Base-by-base conservation (phyloP, 495 filamentous ascomycete genomes). In the Aspergillus carlsbadensis region DNA sequence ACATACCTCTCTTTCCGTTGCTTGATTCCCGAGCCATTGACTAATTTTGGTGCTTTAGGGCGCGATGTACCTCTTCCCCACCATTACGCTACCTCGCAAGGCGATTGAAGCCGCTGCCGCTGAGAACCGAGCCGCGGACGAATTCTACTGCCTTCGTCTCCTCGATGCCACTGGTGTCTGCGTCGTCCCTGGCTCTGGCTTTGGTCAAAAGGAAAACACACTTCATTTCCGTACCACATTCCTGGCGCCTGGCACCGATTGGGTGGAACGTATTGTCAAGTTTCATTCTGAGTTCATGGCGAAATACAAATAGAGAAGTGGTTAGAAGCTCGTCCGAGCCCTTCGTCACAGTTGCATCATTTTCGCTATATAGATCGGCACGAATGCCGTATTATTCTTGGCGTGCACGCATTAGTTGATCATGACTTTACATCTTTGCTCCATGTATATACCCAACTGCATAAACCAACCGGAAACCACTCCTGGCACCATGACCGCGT, bases 51-150 rank as follows among this genome's bases (percentile, higher is more conserved):
- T 41, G 36, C 8, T 11, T 14, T 73, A 96, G 82, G 94, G 94
- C 22, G 83, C 87, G 60, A 98, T 98, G 94, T 98, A 98, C 78
- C 88, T 98, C 62, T 98, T 97, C 85, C 94, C 94, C 5, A 91
- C 89, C 46, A 96, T 98, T 73, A 81, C 78, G 31, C 75, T 98
- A 26, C 84, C 95, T 5, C 53, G 65, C 35, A 87, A 87, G 70
- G 95, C 92, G 42, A 67, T 87, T 57, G 86, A 83, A 57, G 86
- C 86, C 31, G 94, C 94, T 33, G 66, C 83, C 59, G 79, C 84
- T 42, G 88, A 91, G 72, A 84, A 82, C 62, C 87, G 86, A 61
- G 77, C 80, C 21, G 81, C 92, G 1, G 94, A 98, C 61, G 94
- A 97, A 68, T 98, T 91, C 76, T 98, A 98, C 81, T 91, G 87